Base-by-base conservation (phyloP, 148 eudicot genomes). In the Dysphania ambrosioides region DNA sequence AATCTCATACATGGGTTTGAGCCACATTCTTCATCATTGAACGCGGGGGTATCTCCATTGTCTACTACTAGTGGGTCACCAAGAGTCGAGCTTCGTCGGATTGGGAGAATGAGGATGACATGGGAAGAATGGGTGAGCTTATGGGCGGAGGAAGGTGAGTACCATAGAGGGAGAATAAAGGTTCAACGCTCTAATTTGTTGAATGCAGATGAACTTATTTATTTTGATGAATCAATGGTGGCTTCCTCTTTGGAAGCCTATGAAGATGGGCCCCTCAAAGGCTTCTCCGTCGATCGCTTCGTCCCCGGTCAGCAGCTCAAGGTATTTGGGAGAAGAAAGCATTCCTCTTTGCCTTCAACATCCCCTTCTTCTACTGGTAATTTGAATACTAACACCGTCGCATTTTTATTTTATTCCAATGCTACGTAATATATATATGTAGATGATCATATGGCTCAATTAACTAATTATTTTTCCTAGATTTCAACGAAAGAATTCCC, bases 121-220 rank as follows among this genome's bases (percentile, higher is more conserved):
- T 92, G 97, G 97, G 97, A 92, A 70, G 97, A 92, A 72, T 88
- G 85, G 2, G 91, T 90, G 72, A 92, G 85, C 60, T 70, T 92
- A 35, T 92, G 97, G 97, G 87, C 84, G 0, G 95, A 90, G 62
- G 92, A 88, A 69, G 89, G 91, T n/a, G 95, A 90, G 24, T 83
- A 77, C 29, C 85, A 87, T 36, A 77, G 85, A 62, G 97, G 95
- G 8, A 80, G 97, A 73, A 79, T 92, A 6, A 92, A 83, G 77
- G 75, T 90, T 55, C 83, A 82, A 44, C 89, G 90, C 0, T 84
- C 86, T 10, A 87, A 70, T 70, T 87, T 90, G 59, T 74, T 92
- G 75, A 83, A 86, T 21, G 93, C 95, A 1, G 88, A 92, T 70
- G 95, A 92, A 73, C 76, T 92, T 3, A 76, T 87, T 30, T 92